Conservation (phyloP, 2,329 filamentous ascomycete genomes). For the Colletotrichum horii region DNA sequence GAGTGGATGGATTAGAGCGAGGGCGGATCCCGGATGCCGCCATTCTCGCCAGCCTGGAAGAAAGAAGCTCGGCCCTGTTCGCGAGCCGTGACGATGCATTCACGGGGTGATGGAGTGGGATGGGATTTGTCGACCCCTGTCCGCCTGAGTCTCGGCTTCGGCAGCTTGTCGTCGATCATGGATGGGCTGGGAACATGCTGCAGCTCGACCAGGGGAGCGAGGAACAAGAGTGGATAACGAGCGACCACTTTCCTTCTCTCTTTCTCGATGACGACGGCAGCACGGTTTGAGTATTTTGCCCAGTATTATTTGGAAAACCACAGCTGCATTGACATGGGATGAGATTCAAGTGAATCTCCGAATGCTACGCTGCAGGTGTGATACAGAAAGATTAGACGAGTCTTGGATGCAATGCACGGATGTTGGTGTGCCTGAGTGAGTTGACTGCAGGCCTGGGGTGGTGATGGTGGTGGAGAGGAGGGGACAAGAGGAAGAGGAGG, state of each 20-base stretch:
- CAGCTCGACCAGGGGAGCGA: not conserved
- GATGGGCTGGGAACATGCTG: not conserved
- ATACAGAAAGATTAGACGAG: slow-evolving; percentile 8
- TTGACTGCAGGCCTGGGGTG: slow-evolving; percentile 15
- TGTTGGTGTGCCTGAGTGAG: slow-evolving; percentile 25
- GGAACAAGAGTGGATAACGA: not conserved
- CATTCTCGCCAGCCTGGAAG: not conserved
- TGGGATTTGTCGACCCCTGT: not conserved
- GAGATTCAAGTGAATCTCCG: not conserved
- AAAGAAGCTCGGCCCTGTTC: not conserved
- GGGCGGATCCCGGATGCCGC: not conserved
- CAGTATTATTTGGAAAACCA: not conserved
- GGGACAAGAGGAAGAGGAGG: not conserved
- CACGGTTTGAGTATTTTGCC: not conserved
- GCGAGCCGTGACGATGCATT: not conserved
- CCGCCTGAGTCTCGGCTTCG: slow-evolving; percentile 6
- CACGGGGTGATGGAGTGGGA: not conserved
- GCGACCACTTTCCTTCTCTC: not conserved
- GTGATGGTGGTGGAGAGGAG: not conserved
- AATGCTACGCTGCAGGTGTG: slow-evolving; percentile 1
- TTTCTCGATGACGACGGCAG: not conserved
- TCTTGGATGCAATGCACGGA: not conserved
- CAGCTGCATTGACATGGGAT: not conserved
- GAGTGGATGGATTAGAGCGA: not conserved
- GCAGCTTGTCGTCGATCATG: slow-evolving; percentile 10